Conservation (phyloP, 495 filamentous ascomycete genomes). For the Aspergillus cristatus region DNA sequence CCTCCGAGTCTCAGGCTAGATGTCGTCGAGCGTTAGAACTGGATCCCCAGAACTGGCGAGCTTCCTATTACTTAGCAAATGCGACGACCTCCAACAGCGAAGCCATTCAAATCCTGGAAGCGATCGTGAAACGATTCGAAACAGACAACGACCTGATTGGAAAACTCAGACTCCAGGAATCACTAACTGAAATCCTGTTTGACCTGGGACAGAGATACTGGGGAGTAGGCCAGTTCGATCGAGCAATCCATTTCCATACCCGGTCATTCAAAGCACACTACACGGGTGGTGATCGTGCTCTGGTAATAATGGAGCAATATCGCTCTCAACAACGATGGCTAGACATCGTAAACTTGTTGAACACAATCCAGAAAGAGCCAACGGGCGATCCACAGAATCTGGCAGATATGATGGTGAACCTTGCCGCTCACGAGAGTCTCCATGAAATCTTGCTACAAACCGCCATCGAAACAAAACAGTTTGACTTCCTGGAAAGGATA, state of each 20-base stretch:
- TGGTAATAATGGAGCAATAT: constrained; percentile 18
- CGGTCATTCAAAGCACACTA: constrained; percentile 4
- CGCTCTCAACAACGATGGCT: constrained; percentile 13
- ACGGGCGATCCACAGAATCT: constrained; percentile 10
- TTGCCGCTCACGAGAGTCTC: constrained; percentile 19
- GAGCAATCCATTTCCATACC: constrained; percentile 7
- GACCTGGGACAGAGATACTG: constrained; percentile 12
- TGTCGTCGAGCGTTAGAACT: constrained; percentile 22
- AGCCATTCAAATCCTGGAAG: constrained; percentile 19
- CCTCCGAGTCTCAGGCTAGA: constrained; percentile 7
- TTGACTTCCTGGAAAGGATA: constrained; percentile 21
- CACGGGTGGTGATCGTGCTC: constrained; percentile 8
- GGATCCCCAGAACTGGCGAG: constrained; percentile 28
- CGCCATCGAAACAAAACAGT: constrained; percentile 13
- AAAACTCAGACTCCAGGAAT: background rate
- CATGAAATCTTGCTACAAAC: constrained; percentile 20
- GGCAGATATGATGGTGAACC: constrained; percentile 8
- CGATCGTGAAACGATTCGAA: constrained; percentile 2
- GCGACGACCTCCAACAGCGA: constrained; percentile 18
- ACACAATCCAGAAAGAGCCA: constrained; percentile 15
- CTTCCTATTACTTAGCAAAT: constrained; percentile 22
- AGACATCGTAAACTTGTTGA: constrained; percentile 22
- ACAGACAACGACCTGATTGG: constrained; percentile 5
- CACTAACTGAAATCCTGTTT: constrained; percentile 11
- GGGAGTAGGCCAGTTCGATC: constrained; percentile 15